phyloP scores from a whole-genome alignment of 768 basidiomycete genomes.

The Phanerodontia chrysosporium region DNA sequence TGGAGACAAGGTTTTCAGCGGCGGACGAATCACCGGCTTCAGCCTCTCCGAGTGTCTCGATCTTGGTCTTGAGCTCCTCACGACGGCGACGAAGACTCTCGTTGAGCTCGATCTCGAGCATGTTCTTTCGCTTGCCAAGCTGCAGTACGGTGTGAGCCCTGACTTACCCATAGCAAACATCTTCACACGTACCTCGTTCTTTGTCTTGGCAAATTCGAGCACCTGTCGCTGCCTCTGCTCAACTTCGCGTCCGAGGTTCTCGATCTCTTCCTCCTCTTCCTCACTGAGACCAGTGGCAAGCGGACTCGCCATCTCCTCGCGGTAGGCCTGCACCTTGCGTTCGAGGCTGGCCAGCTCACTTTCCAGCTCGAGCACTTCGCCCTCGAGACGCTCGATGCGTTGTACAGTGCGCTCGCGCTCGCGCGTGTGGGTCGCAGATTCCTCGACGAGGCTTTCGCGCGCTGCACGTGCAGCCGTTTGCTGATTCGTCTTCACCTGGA shows the following conservation, averaged over 20 bases:
- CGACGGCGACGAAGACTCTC: conserved; percentile 79
- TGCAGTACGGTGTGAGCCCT: not conserved
- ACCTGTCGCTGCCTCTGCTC: conserved; percentile 71
- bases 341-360: conserved; percentile 61
- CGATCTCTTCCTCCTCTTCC: conserved; percentile 68
- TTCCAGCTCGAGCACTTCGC: conserved; percentile 65
- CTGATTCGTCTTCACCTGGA: conserved; percentile 66
- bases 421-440: conserved; percentile 51
- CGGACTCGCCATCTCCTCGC: conserved; percentile 66
- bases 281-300: conserved; percentile 69
- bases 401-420: conserved; percentile 70
- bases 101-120: conserved; percentile 88
- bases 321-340: conserved; percentile 60
- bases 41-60: conserved; percentile 71
- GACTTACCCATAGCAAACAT: not conserved
- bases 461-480: conserved; percentile 66
- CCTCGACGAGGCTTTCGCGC: conserved; percentile 62
- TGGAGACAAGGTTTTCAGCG: conserved; percentile 62
- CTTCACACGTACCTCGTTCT: conserved; percentile 56
- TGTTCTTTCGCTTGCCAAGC: conserved; percentile 60
- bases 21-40: conserved; percentile 53
- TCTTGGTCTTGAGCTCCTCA: conserved; percentile 70
- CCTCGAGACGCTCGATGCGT: conserved; percentile 60
- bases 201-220: conserved; percentile 60
- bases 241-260: conserved; percentile 66